Base-by-base conservation (phyloP, 441 rosid species). In the Brassica hybrid region DNA sequence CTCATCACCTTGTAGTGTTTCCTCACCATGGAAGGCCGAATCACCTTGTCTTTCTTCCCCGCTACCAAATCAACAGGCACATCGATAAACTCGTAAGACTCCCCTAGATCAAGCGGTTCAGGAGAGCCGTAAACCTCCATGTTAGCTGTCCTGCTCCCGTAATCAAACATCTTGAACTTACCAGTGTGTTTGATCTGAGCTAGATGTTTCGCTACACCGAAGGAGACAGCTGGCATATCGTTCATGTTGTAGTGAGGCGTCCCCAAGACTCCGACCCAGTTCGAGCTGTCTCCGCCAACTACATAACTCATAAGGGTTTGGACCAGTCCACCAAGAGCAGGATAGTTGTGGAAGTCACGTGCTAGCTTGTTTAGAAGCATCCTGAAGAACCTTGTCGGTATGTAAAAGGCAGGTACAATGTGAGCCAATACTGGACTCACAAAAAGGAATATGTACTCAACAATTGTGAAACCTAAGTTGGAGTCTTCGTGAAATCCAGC, bases 401-500 rank as follows among this genome's bases (percentile, higher is more conserved):
- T 93, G 76, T 95, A 95, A 65, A 95, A 87, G 65, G 92, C 98
- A 63, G 98, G 97, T 16, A 93, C 80, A 0, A 92, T 48, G 13
- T 21, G 84, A 19, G 83, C 86, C 74, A 93, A 76, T 65, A 91
- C 71, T 3, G 99, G 97, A 64, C 97, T 90, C 65, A 88, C 58
- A 16, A 83, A 48, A 50, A 89, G 88, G 82, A 89, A 80, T 58
- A 86, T 5, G 67, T 91, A 84, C 82, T 92, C 97, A 13, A 77
- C 78, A 7, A 85, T 13, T 18, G 90, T 83, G 80, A 93, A 92
- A 45, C 80, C 88, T 36, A 91, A 41, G 62, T 66, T 85, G 13
- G 97, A 90, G 59, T 95, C 95, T 12, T 90, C 91, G 69, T 95
- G 99, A 73, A 95, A 95, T 27, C 99, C 99, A 66, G 98, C 99